These are phyloP conservation scores for Leccinum disarticulatum DNA, from an alignment of 768 basidiomycete genomes.

Conservation along the genomic window DNA sequence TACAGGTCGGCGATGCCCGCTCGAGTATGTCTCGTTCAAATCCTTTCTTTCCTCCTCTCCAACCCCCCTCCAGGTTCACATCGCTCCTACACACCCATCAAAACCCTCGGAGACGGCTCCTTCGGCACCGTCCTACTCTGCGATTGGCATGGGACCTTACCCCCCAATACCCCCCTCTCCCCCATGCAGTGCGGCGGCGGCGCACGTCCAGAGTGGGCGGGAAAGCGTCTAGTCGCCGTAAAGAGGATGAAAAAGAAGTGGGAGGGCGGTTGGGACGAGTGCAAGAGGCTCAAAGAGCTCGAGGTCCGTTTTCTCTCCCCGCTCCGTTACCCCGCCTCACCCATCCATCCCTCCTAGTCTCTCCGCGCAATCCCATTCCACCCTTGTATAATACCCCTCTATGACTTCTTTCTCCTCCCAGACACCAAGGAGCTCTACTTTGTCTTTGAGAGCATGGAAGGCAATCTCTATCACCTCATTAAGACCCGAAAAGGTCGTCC, in stretches of 20 bases:
- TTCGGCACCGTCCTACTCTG: conserved; percentile 99
- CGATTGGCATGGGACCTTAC: conserved; percentile 97
- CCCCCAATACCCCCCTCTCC: conserved; percentile 85
- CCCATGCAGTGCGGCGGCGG: conserved; percentile 96
- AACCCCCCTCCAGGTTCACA: conserved; percentile 58
- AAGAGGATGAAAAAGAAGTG: conserved; percentile 98
- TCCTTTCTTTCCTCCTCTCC: not conserved
- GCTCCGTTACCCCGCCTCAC: conserved; percentile 15
- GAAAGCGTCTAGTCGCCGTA: conserved; percentile 92
- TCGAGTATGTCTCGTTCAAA: conserved; percentile 55
- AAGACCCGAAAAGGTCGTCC: conserved; percentile 94
- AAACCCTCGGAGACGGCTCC: conserved; percentile 96
- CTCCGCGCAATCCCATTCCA: conserved; percentile 93
- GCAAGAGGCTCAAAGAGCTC: conserved; percentile 91
- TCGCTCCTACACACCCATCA: conserved; percentile 91
- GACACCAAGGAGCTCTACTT: conserved; percentile 96
- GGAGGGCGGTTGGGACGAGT: conserved; percentile 99
- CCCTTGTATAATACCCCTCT: conserved; percentile 96
- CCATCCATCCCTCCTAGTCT: conserved; percentile 55
- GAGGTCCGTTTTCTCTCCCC: conserved; percentile 57
- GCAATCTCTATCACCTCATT: conserved; percentile 98
- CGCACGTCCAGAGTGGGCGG: conserved; percentile 89
- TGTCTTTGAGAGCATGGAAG: conserved; percentile 99
- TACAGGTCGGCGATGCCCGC: conserved; percentile 71
- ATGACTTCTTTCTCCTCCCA: conserved; percentile 98